Base-by-base conservation (phyloP, 306 rosid species). In the Abrus pulchellus region DNA sequence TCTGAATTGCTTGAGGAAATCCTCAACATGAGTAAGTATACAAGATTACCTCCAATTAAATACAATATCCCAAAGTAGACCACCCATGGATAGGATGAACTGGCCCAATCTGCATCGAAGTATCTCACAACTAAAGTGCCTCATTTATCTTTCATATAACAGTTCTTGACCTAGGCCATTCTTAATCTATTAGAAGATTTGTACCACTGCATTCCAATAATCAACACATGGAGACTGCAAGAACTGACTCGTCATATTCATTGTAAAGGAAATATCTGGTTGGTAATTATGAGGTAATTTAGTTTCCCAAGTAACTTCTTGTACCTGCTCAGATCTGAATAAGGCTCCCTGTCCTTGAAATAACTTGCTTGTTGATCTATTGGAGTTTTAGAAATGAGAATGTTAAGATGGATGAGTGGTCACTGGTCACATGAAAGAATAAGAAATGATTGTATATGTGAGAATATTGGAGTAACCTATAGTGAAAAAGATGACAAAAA, bases 1-100 rank as follows among this genome's bases (percentile, higher is more conserved):
- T 65, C 55, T 53, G 32, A 52, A 36, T 77, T 77, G 50, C 64
- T 52, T 10, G 28, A 48, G 38, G 93, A 62, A 45, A 62, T 34
- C 40, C 13, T 61, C 30, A 10, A 4, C 50, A 34, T 27, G 56
- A 62, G 32, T 44, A 45, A 30, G 30, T 50, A 45, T 75, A n/a
- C 61, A 61, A 30, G 29, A 73, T 11, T 62, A 13, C 28, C 29
- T 10, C 1, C 63, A 29, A 57, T 3, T 54, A 60, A 32, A 60
- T 3, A 32, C 20, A 60, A 32, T 33, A 32, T 60, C 40, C 66
- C 43, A 11, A 60, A 32, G 20, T 11, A 60, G 43, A 10, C 43
- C 3, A 11, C 1, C 41, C 43, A 60, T 11, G 20, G 12, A 32
- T 60, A 32, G 20, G 20, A 32, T 5, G 40, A 60, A 60, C 7